These are phyloP conservation scores for Rhytidhysteron rufulum DNA, from an alignment of 2,329 filamentous ascomycete genomes.

Conservation along the genomic window DNA sequence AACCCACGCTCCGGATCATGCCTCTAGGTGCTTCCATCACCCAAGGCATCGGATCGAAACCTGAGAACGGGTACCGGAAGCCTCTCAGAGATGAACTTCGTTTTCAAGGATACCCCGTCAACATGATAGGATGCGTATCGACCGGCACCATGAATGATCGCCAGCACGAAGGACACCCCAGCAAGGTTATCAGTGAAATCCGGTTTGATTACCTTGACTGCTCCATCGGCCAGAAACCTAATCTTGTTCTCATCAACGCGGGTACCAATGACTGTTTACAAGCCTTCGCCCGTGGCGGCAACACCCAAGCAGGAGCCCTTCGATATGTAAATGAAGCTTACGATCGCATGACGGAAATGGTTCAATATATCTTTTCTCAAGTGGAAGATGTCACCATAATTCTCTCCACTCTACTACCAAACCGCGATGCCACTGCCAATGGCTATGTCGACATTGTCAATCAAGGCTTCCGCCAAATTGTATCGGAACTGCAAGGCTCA, in stretches of 20 bases:
- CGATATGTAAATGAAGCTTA: too few species aligned
- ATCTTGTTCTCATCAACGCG: conserved; percentile 12
- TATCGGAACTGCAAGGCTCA: conserved; percentile 2
- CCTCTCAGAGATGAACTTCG: conserved; percentile 9
- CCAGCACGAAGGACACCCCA: conserved; percentile 12
- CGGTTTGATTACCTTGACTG: neutral
- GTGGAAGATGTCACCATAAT: conserved; percentile 9
- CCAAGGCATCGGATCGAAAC: conserved; percentile 5
- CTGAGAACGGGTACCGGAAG: conserved; percentile 10
- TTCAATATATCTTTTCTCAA: conserved; percentile 3
- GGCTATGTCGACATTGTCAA: conserved; percentile 8
- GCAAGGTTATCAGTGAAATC: conserved; percentile 2
- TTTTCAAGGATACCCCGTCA: conserved; percentile 5
- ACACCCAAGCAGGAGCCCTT: too few species aligned
- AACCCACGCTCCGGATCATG: conserved; percentile 8
- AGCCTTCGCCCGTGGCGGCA: too few species aligned
- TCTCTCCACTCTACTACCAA: conserved; percentile 11
- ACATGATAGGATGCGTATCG: conserved; percentile 11
- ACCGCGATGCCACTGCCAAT: conserved; percentile 1
- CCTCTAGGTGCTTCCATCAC: conserved; percentile 12
- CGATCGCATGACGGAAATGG: conserved; percentile 9
- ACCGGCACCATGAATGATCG: conserved; percentile 8
- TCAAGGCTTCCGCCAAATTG: conserved; percentile 5
- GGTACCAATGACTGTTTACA: conserved; percentile 16
- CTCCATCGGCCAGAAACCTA: conserved; percentile 9